Percentiles rank a stretch among this genome's conserved stretches.
These are phyloP conservation scores for Penicillium canariense DNA, from an alignment of 495 filamentous ascomycete genomes.

Conservation along the genomic window DNA sequence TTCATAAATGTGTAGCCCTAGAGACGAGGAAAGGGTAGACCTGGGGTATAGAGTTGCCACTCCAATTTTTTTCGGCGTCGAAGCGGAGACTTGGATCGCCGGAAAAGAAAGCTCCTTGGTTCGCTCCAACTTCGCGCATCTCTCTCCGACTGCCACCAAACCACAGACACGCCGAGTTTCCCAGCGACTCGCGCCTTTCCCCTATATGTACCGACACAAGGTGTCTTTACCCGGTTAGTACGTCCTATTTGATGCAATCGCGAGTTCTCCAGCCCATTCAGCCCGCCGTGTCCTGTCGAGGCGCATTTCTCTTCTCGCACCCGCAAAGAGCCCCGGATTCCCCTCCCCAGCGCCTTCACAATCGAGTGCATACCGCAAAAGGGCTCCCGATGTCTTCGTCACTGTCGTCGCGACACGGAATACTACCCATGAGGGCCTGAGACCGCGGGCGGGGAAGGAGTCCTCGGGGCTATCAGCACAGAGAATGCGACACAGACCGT, in stretches of 20 bases:
- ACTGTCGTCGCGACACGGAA: not conserved
- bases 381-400: not conserved
- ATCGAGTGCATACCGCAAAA: not conserved
- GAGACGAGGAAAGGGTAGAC: not conserved
- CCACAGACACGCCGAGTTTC: constrained; percentile 15
- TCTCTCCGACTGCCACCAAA: constrained; percentile 16
- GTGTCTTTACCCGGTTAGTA: constrained; percentile 22
- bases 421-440: not conserved
- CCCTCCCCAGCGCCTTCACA: constrained; percentile 5
- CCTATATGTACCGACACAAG: not conserved
- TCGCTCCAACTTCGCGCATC: constrained; percentile 32
- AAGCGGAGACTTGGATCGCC: constrained; percentile 32
- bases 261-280: constrained; percentile 16
- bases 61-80: constrained; percentile 29
- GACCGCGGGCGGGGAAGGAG: constrained; percentile 11
- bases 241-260: constrained; percentile 15
- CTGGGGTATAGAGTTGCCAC: constrained; percentile 28
- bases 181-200: constrained; percentile 7
- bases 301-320: constrained; percentile 20
- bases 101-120: constrained; percentile 36
- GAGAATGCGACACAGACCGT: constrained; percentile 20
- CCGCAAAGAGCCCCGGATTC: constrained; percentile 11
- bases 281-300: constrained; percentile 13
- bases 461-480: constrained; percentile 5
- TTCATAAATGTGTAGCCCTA: not conserved